A percentile compares a stretch with the other conserved stretches of the same genome.
These are phyloP conservation scores for Lactifluus subvellereus DNA, from an alignment of 768 basidiomycete genomes.

Conservation along the genomic window DNA sequence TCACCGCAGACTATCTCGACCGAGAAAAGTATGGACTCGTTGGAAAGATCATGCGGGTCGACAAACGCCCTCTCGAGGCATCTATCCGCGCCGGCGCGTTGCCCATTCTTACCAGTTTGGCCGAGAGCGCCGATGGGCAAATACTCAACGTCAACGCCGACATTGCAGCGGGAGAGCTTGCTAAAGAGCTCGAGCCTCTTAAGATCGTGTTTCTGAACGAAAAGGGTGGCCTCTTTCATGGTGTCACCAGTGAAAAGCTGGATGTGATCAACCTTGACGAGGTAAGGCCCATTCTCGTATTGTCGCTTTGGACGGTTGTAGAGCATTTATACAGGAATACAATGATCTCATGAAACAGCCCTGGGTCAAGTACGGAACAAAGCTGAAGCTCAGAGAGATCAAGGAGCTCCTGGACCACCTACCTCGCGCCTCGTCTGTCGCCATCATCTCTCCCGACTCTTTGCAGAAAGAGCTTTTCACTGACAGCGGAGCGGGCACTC, in stretches of 20 bases:
- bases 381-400: constrained; percentile 98
- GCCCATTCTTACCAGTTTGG: constrained; percentile 91
- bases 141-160: constrained; percentile 99
- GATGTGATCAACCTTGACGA: constrained; percentile 97
- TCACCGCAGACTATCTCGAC: constrained; percentile 95
- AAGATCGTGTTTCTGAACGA: constrained; percentile 99
- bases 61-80: constrained; percentile 95
- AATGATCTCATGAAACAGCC: constrained; percentile 94
- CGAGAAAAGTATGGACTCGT: constrained; percentile 92
- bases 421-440: constrained; percentile 95
- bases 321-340: constrained; percentile 61
- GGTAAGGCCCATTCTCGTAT: constrained; percentile 37
- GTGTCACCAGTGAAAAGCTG: constrained; percentile 92
- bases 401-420: constrained; percentile 98
- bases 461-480: constrained; percentile 99
- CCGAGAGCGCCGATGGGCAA: constrained; percentile 94
- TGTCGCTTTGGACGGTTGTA: constrained; percentile 1
- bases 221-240: constrained; percentile 97
- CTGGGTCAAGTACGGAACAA: constrained; percentile 99
- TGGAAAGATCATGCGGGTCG: constrained; percentile 89
- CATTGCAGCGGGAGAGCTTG: constrained; percentile 94
- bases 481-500: constrained; percentile 94
- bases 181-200: constrained; percentile 96
- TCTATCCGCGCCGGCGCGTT: constrained; percentile 94
- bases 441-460: constrained; percentile 88